Percentiles rank a stretch among this genome's conserved stretches.
These are phyloP conservation scores for Lipomyces spencermartinsiae DNA, from an alignment of 805 yeast genomes.

Conservation along the genomic window DNA sequence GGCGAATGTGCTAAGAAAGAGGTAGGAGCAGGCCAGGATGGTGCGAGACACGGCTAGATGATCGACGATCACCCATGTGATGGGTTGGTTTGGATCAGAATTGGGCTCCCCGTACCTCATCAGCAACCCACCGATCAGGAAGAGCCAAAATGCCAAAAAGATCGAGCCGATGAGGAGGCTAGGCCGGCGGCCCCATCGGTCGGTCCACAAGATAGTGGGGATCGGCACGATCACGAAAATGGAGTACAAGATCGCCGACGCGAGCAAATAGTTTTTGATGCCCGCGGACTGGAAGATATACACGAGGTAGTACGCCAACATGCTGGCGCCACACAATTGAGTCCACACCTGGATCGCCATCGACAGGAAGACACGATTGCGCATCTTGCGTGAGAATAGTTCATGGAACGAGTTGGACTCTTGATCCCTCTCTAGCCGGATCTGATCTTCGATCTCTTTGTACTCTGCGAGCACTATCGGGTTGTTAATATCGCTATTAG, in stretches of 20 bases:
- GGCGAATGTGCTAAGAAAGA: too few relatives aligned
- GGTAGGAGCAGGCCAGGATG: too few relatives aligned
- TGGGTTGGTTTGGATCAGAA: neutral
- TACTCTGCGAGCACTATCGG: conserved; percentile 73
- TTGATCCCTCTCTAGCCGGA: conserved; percentile 70
- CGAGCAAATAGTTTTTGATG: conserved; percentile 53
- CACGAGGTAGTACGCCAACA: conserved; percentile 55
- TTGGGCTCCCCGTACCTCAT: conserved; percentile 16
- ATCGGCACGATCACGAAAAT: conserved; percentile 57
- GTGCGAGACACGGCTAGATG: too few relatives aligned
- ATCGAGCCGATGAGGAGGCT: conserved; percentile 65
- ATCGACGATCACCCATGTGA: too few relatives aligned
- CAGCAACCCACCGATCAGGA: conserved; percentile 22
- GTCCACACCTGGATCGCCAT: conserved; percentile 69
- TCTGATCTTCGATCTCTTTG: conserved; percentile 79
- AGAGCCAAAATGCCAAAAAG: conserved; percentile 55
- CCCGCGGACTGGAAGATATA: conserved; percentile 55
- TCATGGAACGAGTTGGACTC: neutral
- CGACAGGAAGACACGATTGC: conserved; percentile 87
- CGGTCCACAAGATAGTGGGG: conserved; percentile 61
- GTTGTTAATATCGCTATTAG: conserved; percentile 75
- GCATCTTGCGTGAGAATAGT: conserved; percentile 52
- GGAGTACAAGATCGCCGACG: conserved; percentile 53
- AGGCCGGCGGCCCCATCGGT: conserved; percentile 69
- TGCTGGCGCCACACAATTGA: conserved; percentile 52